Conservation (phyloP, 2,329 filamentous ascomycete species). For the Rosellinia necatrix region DNA sequence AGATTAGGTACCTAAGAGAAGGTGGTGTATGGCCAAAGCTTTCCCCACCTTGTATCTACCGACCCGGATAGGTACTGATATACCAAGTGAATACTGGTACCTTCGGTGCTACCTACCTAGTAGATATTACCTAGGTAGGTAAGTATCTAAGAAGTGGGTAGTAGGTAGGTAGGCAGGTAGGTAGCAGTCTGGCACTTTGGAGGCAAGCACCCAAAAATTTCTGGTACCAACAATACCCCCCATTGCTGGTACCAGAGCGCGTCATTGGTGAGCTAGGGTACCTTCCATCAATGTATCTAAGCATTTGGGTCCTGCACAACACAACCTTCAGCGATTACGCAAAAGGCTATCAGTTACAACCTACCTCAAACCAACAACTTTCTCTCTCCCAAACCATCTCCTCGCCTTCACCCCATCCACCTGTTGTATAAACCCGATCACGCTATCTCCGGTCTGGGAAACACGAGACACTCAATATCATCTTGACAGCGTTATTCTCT, state of each 20-base stretch:
- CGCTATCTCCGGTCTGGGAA: conserved; percentile 1
- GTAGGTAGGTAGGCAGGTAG: too few species aligned
- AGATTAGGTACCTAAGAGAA: background rate
- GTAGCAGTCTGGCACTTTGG: too few species aligned
- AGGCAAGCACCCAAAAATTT: too few species aligned
- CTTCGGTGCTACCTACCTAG: too few species aligned
- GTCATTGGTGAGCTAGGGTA: conserved; percentile 6
- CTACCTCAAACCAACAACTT: conserved; percentile 18
- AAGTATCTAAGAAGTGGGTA: too few species aligned
- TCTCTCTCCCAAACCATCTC: conserved; percentile 19
- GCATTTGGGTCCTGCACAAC: conserved; percentile 13
- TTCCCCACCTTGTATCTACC: background rate
- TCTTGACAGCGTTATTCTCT: conserved; percentile 8
- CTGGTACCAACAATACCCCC: background rate
- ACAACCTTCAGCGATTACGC: conserved; percentile 28
- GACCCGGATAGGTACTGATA: background rate
- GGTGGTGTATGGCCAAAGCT: background rate
- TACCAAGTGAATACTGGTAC: too few species aligned
- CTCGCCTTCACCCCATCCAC: conserved; percentile 3
- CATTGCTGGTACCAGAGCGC: background rate
- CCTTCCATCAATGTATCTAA: conserved; percentile 4
- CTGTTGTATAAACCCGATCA: background rate
- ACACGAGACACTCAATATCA: background rate
- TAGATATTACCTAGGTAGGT: too few species aligned
- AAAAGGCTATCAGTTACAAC: conserved; percentile 25